These are phyloP conservation scores for Colletotrichum incanum DNA, from an alignment of 2,329 filamentous ascomycete species.

Conservation along the genomic window DNA sequence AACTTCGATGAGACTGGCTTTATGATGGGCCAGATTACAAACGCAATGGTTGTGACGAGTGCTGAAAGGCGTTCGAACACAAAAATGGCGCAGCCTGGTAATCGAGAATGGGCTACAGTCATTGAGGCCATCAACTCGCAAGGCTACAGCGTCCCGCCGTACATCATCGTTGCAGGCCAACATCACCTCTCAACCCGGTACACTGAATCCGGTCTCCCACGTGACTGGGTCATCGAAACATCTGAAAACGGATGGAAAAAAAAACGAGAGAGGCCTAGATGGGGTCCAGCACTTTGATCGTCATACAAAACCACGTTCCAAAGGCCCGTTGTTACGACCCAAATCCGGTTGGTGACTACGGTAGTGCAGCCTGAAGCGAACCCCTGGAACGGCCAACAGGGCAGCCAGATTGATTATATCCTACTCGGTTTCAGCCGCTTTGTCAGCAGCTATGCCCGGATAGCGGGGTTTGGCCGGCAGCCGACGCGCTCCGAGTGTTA, in stretches of 20 bases:
- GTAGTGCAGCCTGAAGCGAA: no score
- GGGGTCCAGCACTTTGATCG: conserved; percentile 55
- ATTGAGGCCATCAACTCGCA: conserved; percentile 44
- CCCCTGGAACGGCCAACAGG: no score
- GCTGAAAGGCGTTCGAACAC: conserved; percentile 44
- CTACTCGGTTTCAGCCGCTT: no score
- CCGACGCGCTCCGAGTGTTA: conserved; percentile 17
- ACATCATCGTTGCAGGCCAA: conserved; percentile 38
- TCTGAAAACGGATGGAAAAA: conserved; percentile 54
- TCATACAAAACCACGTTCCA: conserved; percentile 47
- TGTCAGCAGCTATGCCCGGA: conserved; percentile 1
- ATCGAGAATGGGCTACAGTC: conserved; percentile 49
- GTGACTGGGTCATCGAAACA: conserved; percentile 49
- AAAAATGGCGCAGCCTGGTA: conserved; percentile 47
- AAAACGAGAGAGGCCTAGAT: conserved; percentile 52
- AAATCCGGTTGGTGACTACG: no score
- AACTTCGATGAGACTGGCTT: conserved; percentile 52
- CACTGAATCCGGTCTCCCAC: conserved; percentile 46
- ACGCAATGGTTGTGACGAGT: conserved; percentile 48
- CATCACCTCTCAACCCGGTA: conserved; percentile 43
- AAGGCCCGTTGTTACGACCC: no score
- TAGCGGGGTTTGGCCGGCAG: conserved; percentile 13
- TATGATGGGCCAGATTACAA: conserved; percentile 50
- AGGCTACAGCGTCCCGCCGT: conserved; percentile 39
- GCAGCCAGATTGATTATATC: no score